These are phyloP conservation scores for Pharnaceum exiguum DNA, from an alignment of 148 eudicot species.

Conservation along the genomic window DNA sequence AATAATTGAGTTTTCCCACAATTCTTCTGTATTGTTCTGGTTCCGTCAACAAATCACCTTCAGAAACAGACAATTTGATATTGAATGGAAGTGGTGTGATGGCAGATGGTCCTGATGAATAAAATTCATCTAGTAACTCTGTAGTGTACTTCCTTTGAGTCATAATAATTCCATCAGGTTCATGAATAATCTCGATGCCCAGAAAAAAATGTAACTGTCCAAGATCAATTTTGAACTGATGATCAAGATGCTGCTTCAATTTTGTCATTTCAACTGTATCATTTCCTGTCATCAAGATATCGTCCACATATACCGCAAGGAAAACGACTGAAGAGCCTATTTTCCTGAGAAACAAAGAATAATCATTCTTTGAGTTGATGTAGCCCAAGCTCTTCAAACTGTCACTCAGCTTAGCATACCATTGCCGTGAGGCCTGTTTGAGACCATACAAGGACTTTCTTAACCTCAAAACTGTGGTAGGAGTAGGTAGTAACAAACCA, in stretches of 20 bases:
- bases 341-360: neutral
- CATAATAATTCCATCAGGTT: neutral
- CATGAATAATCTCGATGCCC: neutral
- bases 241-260: neutral
- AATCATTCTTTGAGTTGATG: neutral
- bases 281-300: neutral
- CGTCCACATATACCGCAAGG: neutral
- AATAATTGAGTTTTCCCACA: neutral
- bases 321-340: neutral
- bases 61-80: neutral
- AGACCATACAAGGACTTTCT: constrained; percentile 1
- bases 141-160: neutral
- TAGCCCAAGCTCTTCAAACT: neutral
- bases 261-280: neutral
- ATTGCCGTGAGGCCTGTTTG: neutral
- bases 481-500: neutral
- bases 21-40: neutral
- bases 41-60: neutral
- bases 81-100: neutral
- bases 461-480: neutral
- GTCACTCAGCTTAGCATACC: neutral
- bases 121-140: neutral
- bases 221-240: neutral
- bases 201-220: neutral
- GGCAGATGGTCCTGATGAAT: too few species aligned